Evolutionary conservation across 192 early-diverging fungal genomes (phyloP), one percentile per base, ranked within the genome.

Genomic region (Gamsiella multidivaricata): DNA sequence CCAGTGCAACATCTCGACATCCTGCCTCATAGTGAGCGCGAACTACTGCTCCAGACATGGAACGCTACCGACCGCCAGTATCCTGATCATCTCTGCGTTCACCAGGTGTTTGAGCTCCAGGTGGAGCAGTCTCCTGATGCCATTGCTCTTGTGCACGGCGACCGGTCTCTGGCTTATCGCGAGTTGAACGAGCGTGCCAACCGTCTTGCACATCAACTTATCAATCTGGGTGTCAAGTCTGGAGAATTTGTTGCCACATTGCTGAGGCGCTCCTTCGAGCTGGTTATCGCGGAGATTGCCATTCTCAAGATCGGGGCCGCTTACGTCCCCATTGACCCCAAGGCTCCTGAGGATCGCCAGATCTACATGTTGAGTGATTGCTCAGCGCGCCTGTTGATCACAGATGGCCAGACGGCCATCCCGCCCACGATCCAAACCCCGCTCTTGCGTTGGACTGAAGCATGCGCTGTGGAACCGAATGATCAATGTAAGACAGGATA

Each of bases 241-340:
- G 51, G 17, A 18, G 17, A 14, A 3, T 26, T 25, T 5, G 51
- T 53, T 9, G 51, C 25, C 6, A 53, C 17, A 3, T 53, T 3
- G 23, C 4, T 53, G 5, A 26, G 5, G 29, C 51, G 51, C 7
- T 53, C 51, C 3, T 7, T 53, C 10, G 17, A 3, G 29, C 23
- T 53, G 51, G 29, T 53, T 52, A 63, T 80, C 49, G 57, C 45
- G 15, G 39, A 80, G 22, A 12, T 80, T 5, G 78, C 46, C 22
- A 57, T 80, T 2, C 66, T 78, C 0, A 80, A 80, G 43, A 31
- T 55, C n/a, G 78, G 78, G 4, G 79, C 37, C 17, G 78, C 78
- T 0, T 80, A 80, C 39, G 54, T 80, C 20, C 69, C 75, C 5
- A 52, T 80, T 18, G 78, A 80, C 36, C 22, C 52, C 18, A 41